Evolutionary conservation across 2,329 filamentous ascomycete genomes (phyloP), one percentile per base, ranked within the genome.

Genomic region (Hypoxylon sp.): DNA sequence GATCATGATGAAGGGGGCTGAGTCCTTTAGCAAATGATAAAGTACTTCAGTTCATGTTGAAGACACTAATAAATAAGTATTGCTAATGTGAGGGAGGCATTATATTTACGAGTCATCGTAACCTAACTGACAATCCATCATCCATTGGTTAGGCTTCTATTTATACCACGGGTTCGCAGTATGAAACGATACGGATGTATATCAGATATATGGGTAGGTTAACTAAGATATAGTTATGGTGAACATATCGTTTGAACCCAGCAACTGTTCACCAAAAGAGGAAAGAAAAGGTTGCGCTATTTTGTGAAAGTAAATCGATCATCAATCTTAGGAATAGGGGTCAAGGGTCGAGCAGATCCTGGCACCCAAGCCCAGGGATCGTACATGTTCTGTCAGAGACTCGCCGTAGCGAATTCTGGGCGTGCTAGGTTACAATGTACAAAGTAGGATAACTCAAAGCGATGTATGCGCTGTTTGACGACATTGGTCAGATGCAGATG

Each of bases 381-480:
- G 6, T 19, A 21, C 38, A 43, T 43, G 7, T 19, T 43, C 38
- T 21, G 38, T 43, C 25, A 32, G 50, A 36, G 21, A 28, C 36
- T 43, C 14, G 51, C 51, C 38, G 19, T 5, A 32, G n/a, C 30
- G 25, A 32, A 45, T 13, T 56, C 53, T 58, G 17, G 43, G 28
- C 34, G 28, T 48, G 30, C 32, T 23, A 58, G 17, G 43, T 36
- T 48, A n/a, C 53, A 48, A 28, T 58, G 17, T 58, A 49, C 32
- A 19, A 21, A 43, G 38, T 2, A 10, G n/a, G 21, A 38, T 38
- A 45, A 34, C 21, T 48, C n/a, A 21, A 57, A 48, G 28, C 14
- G 48, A 65, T 65, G 55, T 60, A 65, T 65, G 62, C 62, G 62
- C 49, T 60, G 49, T 65, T 65, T 65, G 49, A 60, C 36, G 28